Evolutionary conservation across 2,329 filamentous ascomycete species (phyloP).

Genomic region (Dactylellina sp.): DNA sequence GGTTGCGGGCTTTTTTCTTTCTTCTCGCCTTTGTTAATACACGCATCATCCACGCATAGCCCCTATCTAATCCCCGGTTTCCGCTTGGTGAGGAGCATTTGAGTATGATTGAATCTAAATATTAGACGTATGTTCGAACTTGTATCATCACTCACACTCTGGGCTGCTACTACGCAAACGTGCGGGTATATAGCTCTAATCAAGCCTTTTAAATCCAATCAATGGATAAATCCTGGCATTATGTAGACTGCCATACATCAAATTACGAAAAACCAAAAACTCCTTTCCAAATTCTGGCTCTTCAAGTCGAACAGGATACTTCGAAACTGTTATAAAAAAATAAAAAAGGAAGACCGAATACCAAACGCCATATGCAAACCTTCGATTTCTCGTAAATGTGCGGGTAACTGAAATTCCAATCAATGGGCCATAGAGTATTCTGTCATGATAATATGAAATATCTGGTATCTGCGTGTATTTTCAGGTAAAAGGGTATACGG

Average conservation of each 20-base stretch:
- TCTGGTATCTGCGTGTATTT: neutral
- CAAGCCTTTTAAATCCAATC: neutral
- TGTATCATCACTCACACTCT: neutral
- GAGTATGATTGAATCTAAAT: neutral
- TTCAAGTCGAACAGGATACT: neutral
- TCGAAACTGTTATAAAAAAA: neutral
- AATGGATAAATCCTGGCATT: neutral
- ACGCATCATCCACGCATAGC: neutral
- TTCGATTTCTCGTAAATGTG: neutral
- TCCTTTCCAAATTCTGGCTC: conserved; percentile 4
- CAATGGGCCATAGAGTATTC: neutral
- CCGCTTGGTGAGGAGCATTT: neutral
- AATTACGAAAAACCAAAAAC: neutral
- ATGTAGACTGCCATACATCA: conserved; percentile 8
- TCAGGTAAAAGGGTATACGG: too few species aligned
- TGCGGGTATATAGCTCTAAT: neutral
- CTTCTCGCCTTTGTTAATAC: neutral
- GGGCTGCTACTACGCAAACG: neutral
- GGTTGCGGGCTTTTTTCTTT: neutral
- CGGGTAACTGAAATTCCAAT: neutral
- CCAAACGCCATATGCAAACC: neutral
- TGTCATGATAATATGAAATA: neutral
- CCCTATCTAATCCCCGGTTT: neutral
- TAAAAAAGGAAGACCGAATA: neutral
- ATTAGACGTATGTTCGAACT: neutral